phyloP scores from a whole-genome alignment of 2,329 filamentous ascomycete genomes.

The Pseudogymnoascus sp. region DNA sequence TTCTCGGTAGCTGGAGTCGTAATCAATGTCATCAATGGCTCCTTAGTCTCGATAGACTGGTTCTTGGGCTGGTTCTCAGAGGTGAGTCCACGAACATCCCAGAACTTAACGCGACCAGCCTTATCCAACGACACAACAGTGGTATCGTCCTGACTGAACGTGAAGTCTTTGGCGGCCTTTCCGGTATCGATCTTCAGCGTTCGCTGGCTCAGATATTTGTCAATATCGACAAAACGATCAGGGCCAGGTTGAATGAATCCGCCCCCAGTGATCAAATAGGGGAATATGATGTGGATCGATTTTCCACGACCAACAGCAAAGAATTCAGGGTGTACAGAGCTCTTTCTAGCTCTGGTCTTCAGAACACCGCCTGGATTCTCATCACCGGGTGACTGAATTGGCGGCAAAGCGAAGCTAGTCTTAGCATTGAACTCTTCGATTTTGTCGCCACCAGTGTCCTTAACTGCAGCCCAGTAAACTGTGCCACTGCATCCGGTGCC shows the following conservation, averaged over 20 bases:
- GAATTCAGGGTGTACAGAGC: constrained; percentile 80
- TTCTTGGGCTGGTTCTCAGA: constrained; percentile 41
- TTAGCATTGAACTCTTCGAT: constrained; percentile 70
- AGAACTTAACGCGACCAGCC: constrained; percentile 92
- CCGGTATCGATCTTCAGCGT: constrained; percentile 91
- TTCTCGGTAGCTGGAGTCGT: constrained; percentile 86
- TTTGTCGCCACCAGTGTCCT: constrained; percentile 67
- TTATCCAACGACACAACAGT: constrained; percentile 95
- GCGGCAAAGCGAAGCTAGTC: constrained; percentile 82
- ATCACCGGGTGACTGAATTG: constrained; percentile 76
- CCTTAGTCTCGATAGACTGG: constrained; percentile 64
- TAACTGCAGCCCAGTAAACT: constrained; percentile 89
- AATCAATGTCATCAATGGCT: constrained; percentile 76
- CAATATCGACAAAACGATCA: constrained; percentile 71
- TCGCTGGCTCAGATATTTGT: constrained; percentile 78
- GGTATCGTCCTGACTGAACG: constrained; percentile 93
- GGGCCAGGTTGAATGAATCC: constrained; percentile 56
- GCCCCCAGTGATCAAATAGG: constrained; percentile 54
- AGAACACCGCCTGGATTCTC: constrained; percentile 86
- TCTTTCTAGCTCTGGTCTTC: constrained; percentile 90
- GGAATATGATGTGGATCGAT: constrained; percentile 84
- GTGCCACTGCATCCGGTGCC: constrained; percentile 91
- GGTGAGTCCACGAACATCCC: constrained; percentile 82
- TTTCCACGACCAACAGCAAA: constrained; percentile 95
- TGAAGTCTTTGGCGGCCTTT: constrained; percentile 97